Base-by-base conservation (phyloP, 108 stramenopile genomes). In the Cyclotella kingstonii region DNA sequence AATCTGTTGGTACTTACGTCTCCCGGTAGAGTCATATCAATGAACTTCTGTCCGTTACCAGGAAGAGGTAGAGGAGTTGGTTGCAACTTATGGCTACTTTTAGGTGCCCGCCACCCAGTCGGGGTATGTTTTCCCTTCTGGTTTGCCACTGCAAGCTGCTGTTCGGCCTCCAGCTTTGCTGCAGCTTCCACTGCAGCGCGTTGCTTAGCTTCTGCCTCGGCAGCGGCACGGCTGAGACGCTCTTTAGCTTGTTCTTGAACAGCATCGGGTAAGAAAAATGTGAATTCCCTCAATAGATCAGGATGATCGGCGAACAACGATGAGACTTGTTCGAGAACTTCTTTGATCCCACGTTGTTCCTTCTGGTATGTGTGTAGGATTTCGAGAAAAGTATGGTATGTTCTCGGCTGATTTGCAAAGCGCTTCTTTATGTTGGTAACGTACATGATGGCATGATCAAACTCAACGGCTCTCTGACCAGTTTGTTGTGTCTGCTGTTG, bases 281-380 rank as follows among this genome's bases (percentile, higher is more conserved):
- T 96, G 62, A 96, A 96, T 54, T 96, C 92, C 53, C 85, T 85
- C 64, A 96, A 66, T 2, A 96, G 73, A 78, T 96, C 95, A 9
- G 95, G 92, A 75, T 96, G 95, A 63, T 96, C 92, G 31, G 85
- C 81, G 66, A 96, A 96, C 35, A 96, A 74, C 49, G 77, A 73
- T 18, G 92, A 85, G 21, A 96, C 95, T 66, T 93, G 85, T 64
- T 93, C 92, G 55, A 96, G 60, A 4, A 96, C 95, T 72, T 94
- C 89, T 77, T 94, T 92, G 74, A 96, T 96, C 28, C 95, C 92
- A 11, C 88, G 84, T 78, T 96, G 95, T 64, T 94, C 91, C 65
- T 91, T 90, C 60, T 96, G 95, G 64, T 96, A 96, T 6, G 95
- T 94, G 73, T 94, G 95, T 10, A 96, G 76, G 56, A 96, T 93